phyloP scores from a whole-genome alignment of 208 protist species.

The Wallacemonas sp. region DNA sequence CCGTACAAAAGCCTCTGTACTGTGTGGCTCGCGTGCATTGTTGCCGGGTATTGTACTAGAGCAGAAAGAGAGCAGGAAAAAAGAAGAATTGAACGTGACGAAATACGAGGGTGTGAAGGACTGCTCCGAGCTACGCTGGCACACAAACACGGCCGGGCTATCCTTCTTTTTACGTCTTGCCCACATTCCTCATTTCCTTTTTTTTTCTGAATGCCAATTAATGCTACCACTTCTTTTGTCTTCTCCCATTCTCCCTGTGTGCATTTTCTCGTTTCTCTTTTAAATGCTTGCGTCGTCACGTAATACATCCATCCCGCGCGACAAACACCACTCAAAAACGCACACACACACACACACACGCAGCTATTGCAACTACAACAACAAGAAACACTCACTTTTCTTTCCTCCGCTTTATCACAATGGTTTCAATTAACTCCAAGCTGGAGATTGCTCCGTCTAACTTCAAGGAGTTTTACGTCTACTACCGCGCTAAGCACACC shows the following conservation, averaged over 20 bases:
- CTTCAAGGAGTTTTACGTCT: conserved; percentile 64
- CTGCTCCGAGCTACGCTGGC: too few relatives aligned
- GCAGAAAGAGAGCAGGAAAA: neutral
- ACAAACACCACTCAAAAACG: neutral
- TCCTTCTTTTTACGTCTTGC: conserved; percentile 17
- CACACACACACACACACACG: conserved; percentile 13
- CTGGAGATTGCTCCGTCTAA: conserved; percentile 41
- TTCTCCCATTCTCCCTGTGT: too few relatives aligned
- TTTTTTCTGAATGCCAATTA: too few relatives aligned
- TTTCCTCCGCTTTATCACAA: conserved; percentile 14
- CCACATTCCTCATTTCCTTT: too few relatives aligned
- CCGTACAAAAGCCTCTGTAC: too few relatives aligned
- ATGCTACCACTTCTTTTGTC: too few relatives aligned
- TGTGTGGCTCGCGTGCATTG: too few relatives aligned
- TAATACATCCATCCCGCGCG: too few relatives aligned
- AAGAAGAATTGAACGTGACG: neutral
- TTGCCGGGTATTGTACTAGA: too few relatives aligned
- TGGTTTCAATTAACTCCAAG: conserved; percentile 55
- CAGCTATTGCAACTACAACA: conserved; percentile 4
- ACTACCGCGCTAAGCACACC: conserved; percentile 62
- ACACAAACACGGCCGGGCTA: too few relatives aligned
- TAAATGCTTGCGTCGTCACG: too few relatives aligned
- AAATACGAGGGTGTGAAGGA: neutral
- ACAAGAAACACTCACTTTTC: conserved; percentile 15
- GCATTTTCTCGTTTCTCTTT: too few relatives aligned